Evolutionary conservation across 2,329 filamentous ascomycete genomes (phyloP).

Genomic region (Colletotrichum plurivorum): DNA sequence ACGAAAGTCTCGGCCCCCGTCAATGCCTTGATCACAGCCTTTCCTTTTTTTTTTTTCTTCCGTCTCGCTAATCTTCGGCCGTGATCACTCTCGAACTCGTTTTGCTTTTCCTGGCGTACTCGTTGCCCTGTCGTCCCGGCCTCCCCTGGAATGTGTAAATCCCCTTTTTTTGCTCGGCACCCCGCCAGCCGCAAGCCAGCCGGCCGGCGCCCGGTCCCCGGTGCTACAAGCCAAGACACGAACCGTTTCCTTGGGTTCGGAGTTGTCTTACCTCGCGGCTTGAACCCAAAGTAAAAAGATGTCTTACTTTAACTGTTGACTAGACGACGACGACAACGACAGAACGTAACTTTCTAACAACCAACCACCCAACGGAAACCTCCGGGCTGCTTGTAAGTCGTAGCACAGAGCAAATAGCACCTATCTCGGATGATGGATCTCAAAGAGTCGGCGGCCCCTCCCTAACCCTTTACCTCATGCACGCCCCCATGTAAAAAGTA

Average conservation of each 20-base stretch:
- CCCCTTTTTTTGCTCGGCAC: background rate
- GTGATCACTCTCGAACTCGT: background rate
- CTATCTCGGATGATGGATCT: background rate
- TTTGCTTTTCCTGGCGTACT: background rate
- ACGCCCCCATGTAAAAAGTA: slow-evolving; percentile 21
- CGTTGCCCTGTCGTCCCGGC: background rate
- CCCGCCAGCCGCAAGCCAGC: background rate
- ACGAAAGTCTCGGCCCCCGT: background rate
- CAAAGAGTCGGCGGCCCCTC: background rate
- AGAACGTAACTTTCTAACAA: background rate
- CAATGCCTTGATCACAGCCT: slow-evolving; percentile 2
- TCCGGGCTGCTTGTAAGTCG: background rate
- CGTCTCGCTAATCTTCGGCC: slow-evolving; percentile 6
- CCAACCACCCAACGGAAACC: background rate
- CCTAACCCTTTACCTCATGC: slow-evolving; percentile 23
- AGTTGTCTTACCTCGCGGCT: slow-evolving; percentile 10
- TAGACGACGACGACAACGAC: too few relatives aligned
- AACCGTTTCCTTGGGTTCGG: background rate
- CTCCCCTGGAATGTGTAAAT: slow-evolving; percentile 1
- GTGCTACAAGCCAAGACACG: background rate
- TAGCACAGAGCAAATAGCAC: too few relatives aligned
- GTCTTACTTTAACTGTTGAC: too few relatives aligned
- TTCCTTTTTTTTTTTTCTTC: background rate
- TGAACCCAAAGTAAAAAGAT: background rate
- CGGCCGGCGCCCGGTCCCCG: background rate